These are phyloP conservation scores for Collariella sp. DNA, from an alignment of 495 filamentous ascomycete species.

Conservation along the genomic window DNA sequence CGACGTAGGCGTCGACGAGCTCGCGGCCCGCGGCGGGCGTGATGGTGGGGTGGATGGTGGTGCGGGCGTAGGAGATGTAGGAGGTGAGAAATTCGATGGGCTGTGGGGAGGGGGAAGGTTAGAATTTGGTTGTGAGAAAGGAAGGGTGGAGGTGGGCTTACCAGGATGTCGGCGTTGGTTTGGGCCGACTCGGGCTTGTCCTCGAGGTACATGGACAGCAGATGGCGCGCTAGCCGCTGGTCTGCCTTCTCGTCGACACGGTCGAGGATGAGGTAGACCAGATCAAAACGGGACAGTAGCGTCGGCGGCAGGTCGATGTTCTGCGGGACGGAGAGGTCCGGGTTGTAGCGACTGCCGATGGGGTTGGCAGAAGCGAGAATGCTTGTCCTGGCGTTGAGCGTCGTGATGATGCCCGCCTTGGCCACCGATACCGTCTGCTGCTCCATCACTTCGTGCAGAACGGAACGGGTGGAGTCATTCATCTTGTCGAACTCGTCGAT, in stretches of 20 bases:
- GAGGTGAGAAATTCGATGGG: constrained; percentile 96
- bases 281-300: constrained; percentile 90
- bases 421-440: constrained; percentile 98
- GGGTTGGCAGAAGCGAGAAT: constrained; percentile 98
- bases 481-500: constrained; percentile 99
- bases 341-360: constrained; percentile 96
- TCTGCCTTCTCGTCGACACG: constrained; percentile 79
- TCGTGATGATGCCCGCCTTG: constrained; percentile 94
- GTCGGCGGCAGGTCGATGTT: constrained; percentile 98
- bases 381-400: constrained; percentile 89
- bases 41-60: constrained; percentile 69
- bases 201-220: constrained; percentile 89
- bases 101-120: constrained; percentile 82
- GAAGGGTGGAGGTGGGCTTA: constrained; percentile 27
- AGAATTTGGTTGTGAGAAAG: constrained; percentile 52
- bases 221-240: constrained; percentile 86
- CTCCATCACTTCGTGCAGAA: constrained; percentile 99
- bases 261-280: constrained; percentile 93
- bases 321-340: constrained; percentile 88
- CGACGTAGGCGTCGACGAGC: constrained; percentile 71
- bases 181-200: constrained; percentile 86
- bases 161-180: constrained; percentile 41
- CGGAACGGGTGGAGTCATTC: constrained; percentile 92
- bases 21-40: constrained; percentile 69
- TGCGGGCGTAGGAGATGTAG: constrained; percentile 87